phyloP scores from a whole-genome alignment of 2,329 filamentous ascomycete genomes.

The Venturia oleaginea region DNA sequence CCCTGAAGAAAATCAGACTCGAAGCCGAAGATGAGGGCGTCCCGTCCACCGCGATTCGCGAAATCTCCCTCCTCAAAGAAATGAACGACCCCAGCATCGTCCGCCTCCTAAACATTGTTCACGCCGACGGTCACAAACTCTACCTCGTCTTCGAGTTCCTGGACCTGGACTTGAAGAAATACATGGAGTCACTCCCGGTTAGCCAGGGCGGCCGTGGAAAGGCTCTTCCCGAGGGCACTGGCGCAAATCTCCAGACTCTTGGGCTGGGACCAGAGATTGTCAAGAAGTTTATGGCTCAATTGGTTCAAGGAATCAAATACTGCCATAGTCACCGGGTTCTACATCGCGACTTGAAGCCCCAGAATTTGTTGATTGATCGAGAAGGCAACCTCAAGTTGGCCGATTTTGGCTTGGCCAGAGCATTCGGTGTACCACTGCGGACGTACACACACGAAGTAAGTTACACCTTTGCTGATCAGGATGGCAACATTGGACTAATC shows the following conservation, averaged over 20 bases:
- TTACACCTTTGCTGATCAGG: not conserved
- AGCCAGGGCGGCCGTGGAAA: constrained; percentile 79
- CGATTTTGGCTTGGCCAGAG: constrained; percentile 81
- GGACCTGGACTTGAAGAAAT: constrained; percentile 87
- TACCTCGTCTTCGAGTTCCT: constrained; percentile 91
- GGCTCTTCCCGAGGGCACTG: constrained; percentile 69
- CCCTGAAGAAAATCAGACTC: constrained; percentile 89
- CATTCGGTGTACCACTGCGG: constrained; percentile 81
- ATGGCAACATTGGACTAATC: not conserved
- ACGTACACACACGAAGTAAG: constrained; percentile 82
- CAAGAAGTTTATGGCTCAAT: constrained; percentile 86
- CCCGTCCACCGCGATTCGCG: constrained; percentile 84
- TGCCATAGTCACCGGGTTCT: constrained; percentile 83
- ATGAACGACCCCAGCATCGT: constrained; percentile 91
- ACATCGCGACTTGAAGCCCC: constrained; percentile 82
- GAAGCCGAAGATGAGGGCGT: constrained; percentile 93
- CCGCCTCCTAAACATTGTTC: constrained; percentile 80
- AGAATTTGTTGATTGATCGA: constrained; percentile 78
- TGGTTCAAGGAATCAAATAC: constrained; percentile 76
- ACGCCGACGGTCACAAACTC: constrained; percentile 88
- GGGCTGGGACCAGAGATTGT: constrained; percentile 73
- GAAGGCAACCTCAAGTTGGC: constrained; percentile 85
- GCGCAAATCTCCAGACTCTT: constrained; percentile 53
- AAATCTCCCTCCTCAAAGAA: constrained; percentile 89
- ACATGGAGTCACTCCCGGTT: constrained; percentile 84